Conservation (phyloP, 2,329 filamentous ascomycete species). For the Claviceps cyperi region DNA sequence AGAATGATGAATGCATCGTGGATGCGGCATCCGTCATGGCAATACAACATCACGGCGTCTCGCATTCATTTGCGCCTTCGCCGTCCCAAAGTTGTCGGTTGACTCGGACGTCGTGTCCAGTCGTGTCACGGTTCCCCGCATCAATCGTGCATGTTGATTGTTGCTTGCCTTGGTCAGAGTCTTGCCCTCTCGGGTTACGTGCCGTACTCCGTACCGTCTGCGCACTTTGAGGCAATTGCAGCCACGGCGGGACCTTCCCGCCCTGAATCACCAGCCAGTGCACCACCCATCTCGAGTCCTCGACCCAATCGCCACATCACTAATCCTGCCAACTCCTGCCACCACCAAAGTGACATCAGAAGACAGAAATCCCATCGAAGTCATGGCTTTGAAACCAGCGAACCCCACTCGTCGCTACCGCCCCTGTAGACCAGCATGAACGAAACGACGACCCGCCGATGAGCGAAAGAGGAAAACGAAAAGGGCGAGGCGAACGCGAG, state of each 20-base stretch:
- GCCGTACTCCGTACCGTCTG: too few species aligned
- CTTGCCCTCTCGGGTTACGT: too few species aligned
- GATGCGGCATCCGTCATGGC: too few species aligned
- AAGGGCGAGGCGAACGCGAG: neutral
- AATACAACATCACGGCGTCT: neutral
- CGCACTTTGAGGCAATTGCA: neutral
- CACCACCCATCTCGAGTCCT: too few species aligned
- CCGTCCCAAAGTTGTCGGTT: neutral
- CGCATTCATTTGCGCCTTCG: neutral
- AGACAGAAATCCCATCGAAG: neutral
- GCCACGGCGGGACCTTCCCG: neutral
- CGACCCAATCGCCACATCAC: neutral
- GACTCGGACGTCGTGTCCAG: neutral
- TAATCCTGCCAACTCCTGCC: neutral
- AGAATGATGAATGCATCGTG: neutral
- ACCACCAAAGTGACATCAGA: conserved; percentile 1
- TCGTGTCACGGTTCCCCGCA: neutral
- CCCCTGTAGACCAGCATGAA: neutral
- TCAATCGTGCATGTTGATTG: too few species aligned
- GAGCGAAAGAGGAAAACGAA: neutral
- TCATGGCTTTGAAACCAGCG: neutral
- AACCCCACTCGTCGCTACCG: neutral
- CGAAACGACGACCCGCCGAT: neutral
- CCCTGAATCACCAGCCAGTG: neutral
- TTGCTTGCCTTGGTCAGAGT: too few species aligned